Evolutionary conservation across 2,329 filamentous ascomycete species (phyloP).

Genomic region (Dendryphion nanum): DNA sequence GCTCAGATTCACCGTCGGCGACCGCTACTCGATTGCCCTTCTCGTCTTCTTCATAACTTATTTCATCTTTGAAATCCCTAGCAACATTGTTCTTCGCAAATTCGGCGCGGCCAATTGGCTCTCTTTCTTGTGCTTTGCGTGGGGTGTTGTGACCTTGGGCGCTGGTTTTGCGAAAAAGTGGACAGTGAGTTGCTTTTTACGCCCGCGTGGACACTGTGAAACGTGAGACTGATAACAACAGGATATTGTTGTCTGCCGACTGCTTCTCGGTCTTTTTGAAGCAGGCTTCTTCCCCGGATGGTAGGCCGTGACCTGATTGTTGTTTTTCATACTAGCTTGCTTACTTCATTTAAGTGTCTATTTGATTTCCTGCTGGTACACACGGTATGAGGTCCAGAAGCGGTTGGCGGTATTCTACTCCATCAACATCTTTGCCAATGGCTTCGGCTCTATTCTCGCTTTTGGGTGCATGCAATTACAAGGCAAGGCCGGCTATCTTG

Average conservation of each 20-base stretch:
- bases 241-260: constrained; percentile 18
- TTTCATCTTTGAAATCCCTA: constrained; percentile 52
- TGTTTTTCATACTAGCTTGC: too few relatives aligned
- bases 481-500: constrained; percentile 10
- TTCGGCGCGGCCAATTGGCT: constrained; percentile 23
- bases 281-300: constrained; percentile 8
- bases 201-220: neutral
- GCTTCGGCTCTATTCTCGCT: constrained; percentile 53
- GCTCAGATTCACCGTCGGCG: constrained; percentile 40
- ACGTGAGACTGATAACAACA: neutral
- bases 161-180: constrained; percentile 18
- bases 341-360: constrained; percentile 14
- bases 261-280: constrained; percentile 21
- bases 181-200: constrained; percentile 6
- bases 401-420: constrained; percentile 50
- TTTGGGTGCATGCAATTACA: constrained; percentile 35
- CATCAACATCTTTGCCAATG: constrained; percentile 45
- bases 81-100: constrained; percentile 49
- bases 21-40: constrained; percentile 48
- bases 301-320: too few relatives aligned
- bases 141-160: constrained; percentile 18
- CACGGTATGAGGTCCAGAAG: constrained; percentile 52
- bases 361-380: constrained; percentile 40
- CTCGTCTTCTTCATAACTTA: constrained; percentile 56
- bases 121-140: constrained; percentile 16